Conservation (phyloP, 2,329 filamentous ascomycete species). For the Pseudocercospora cruenta region DNA sequence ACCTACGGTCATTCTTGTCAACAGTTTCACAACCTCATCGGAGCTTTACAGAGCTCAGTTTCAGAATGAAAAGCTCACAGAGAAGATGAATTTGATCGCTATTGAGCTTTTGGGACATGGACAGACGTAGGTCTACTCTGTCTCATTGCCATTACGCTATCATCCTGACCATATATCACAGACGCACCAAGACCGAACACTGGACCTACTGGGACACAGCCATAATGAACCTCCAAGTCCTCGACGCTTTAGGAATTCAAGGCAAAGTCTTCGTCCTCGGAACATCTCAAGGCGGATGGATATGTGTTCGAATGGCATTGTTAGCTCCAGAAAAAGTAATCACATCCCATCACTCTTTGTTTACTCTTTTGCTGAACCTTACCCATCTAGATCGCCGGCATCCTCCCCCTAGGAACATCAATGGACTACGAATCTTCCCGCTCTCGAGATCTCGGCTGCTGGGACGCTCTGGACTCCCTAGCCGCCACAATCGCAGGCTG, state of each 20-base stretch:
- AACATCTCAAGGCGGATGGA: constrained; percentile 59
- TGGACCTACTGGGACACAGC: constrained; percentile 60
- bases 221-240: constrained; percentile 44
- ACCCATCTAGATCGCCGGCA: constrained; percentile 52
- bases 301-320: constrained; percentile 57
- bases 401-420: constrained; percentile 57
- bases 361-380: too few relatives aligned
- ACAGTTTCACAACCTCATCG: constrained; percentile 56
- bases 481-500: constrained; percentile 45
- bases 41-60: constrained; percentile 44
- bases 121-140: constrained; percentile 39
- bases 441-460: constrained; percentile 52
- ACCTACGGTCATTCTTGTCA: constrained; percentile 56
- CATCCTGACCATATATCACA: not conserved
- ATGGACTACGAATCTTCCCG: constrained; percentile 54
- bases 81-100: constrained; percentile 54
- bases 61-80: constrained; percentile 34
- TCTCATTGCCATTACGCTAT: too few relatives aligned
- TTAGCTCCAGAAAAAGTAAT: constrained; percentile 52
- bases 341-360: too few relatives aligned
- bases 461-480: constrained; percentile 47
- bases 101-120: constrained; percentile 60
- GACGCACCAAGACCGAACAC: constrained; percentile 45
- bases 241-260: constrained; percentile 46
- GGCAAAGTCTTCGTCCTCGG: constrained; percentile 53